Evolutionary conservation across 2,329 filamentous ascomycete genomes (phyloP), one percentile per base, ranked within the genome.

Genomic region (Alternaria brassicae): DNA sequence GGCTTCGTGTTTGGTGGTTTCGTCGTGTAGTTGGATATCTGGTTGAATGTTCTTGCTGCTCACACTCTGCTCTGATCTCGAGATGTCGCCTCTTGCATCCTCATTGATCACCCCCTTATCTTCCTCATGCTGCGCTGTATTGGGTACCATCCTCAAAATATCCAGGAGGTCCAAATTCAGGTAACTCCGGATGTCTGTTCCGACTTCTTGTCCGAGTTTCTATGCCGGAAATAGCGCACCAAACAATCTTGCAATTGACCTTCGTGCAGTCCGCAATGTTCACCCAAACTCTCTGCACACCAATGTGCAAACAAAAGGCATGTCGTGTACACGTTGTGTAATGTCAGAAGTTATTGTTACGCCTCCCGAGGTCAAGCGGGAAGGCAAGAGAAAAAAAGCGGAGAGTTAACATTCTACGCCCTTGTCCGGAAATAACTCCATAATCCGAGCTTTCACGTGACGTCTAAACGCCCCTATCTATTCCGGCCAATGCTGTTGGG

Each of bases 381-480:
- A 21, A 17, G 21, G 40, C 40, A 42, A 47, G 10, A 10, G 34
- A 37, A 19, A 34, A 45, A 61, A 61, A 60, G 53, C 56, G 56
- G 61, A 58, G 36, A 8, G 37, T 30, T 37, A 17, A 6, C 37
- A 15, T 7, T 21, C 40, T 30, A 27, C 19, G 27, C 51, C 55
- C 27, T 53, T 42, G 48, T 13, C 34, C 65, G 65, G 66, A 44
- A 66, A 69, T 68, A 68, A 68, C 55, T n/a, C n/a, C n/a, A 61
- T 61, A 68, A 62, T 19, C 21, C 41, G 56, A 61, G 27, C 13
- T 66, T 45, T 65, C 61, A 58, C 61, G 63, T 54, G 47, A 62
- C 60, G 50, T 10, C 17, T 21, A 27, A 17, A 45, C 25, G 37
- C 44, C 28, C 30, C 36, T 28, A 15, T n/a, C 25, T 30, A 9